Percentiles rank a stretch among this genome's conserved stretches.
These are phyloP conservation scores for Orbilia ellipsospora DNA, from an alignment of 2,329 filamentous ascomycete genomes.

Conservation along the genomic window DNA sequence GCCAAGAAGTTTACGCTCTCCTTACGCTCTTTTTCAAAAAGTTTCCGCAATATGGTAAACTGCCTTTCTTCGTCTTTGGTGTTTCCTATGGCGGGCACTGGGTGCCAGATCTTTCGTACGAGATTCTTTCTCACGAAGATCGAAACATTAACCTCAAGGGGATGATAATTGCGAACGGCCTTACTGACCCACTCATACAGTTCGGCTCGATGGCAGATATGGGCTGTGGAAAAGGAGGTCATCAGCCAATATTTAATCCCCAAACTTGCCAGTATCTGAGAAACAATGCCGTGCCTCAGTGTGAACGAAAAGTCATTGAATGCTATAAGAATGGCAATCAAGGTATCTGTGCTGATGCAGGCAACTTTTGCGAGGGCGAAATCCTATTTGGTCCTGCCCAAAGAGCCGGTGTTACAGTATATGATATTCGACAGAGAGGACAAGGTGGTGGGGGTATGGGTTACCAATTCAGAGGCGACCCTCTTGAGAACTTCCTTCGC, in stretches of 20 bases:
- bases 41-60: conserved; percentile 92
- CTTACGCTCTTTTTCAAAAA: conserved; percentile 98
- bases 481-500: background rate
- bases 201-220: conserved; percentile 96
- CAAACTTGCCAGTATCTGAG: conserved; percentile 88
- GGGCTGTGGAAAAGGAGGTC: conserved; percentile 96
- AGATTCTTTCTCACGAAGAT: conserved; percentile 93
- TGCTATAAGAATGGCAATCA: conserved; percentile 93
- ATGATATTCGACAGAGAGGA: conserved; percentile 63
- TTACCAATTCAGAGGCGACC: background rate
- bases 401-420: conserved; percentile 86
- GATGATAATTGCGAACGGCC: conserved; percentile 91
- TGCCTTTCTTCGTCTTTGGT: conserved; percentile 97
- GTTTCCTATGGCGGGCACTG: conserved; percentile 96
- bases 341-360: conserved; percentile 91
- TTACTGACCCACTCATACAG: conserved; percentile 92
- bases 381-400: conserved; percentile 93
- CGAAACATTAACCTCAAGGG: conserved; percentile 98
- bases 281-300: conserved; percentile 81
- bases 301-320: conserved; percentile 84
- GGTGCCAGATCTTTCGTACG: conserved; percentile 88
- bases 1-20: conserved; percentile 97
- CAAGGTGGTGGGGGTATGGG: background rate
- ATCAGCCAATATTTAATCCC: conserved; percentile 83
- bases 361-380: conserved; percentile 98